A percentile compares a stretch with the other conserved stretches of the same genome.
phyloP scores from a whole-genome alignment of 192 early-diverging fungal genomes.

The Gryganskiella cystojenkinii region DNA sequence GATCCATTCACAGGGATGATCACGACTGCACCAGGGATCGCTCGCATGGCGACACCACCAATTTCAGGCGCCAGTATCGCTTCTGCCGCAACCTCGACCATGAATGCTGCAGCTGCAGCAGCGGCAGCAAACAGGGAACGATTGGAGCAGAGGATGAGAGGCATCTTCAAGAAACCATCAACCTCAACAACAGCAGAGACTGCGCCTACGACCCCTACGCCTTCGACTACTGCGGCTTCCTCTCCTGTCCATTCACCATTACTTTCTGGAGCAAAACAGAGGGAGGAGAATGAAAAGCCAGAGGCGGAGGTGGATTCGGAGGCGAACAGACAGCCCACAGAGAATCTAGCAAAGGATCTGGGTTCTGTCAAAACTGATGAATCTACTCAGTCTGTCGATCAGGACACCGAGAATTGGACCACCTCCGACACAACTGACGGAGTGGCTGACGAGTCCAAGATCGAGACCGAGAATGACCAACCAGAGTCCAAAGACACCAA shows the following conservation, averaged over 20 bases:
- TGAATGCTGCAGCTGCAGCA: slow-evolving; percentile 13
- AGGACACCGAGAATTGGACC: background rate
- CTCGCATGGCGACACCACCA: slow-evolving; percentile 37
- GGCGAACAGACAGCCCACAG: too few species aligned
- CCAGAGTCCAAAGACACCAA: background rate
- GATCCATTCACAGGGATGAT: slow-evolving; percentile 64
- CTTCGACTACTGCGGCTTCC: slow-evolving; percentile 6
- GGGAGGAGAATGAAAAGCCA: background rate
- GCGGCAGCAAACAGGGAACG: slow-evolving; percentile 49
- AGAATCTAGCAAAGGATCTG: too few species aligned
- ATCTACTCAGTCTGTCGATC: background rate
- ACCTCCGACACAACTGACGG: background rate
- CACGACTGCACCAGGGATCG: slow-evolving; percentile 48
- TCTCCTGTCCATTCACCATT: slow-evolving; percentile 18
- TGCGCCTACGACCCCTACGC: slow-evolving; percentile 16
- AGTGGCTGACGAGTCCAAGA: too few species aligned
- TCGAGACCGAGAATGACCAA: too few species aligned
- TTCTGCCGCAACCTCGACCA: background rate
- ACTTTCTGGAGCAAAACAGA: slow-evolving; percentile 12
- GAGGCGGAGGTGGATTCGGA: background rate
- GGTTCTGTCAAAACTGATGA: background rate
- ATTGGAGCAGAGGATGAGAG: slow-evolving; percentile 62
- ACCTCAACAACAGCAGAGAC: slow-evolving; percentile 21
- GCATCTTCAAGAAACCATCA: slow-evolving; percentile 27
- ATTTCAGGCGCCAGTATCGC: slow-evolving; percentile 2